phyloP scores from a whole-genome alignment of 1,139 yeast species.

The Nakaseomyces uthaithaninus region DNA sequence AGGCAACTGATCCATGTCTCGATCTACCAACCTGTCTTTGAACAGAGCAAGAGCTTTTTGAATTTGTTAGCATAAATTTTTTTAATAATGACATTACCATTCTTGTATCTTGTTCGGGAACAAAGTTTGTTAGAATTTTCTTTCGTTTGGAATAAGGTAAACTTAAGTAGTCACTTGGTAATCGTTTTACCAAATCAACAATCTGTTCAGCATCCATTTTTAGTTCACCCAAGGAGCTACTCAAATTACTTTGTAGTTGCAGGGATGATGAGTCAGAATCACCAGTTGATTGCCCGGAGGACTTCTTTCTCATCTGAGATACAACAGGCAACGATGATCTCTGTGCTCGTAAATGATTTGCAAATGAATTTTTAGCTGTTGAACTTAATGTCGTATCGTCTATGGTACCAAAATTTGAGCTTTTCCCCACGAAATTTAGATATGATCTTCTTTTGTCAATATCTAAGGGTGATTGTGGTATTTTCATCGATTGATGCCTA shows the following conservation, averaged over 20 bases:
- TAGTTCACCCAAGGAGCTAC: constrained; percentile 14
- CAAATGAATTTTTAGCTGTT: background rate
- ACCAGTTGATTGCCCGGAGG: constrained; percentile 14
- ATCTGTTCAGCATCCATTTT: constrained; percentile 23
- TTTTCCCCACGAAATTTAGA: constrained; percentile 4
- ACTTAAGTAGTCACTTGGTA: constrained; percentile 55
- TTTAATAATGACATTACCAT: constrained; percentile 30
- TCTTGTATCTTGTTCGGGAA: constrained; percentile 45
- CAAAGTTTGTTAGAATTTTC: constrained; percentile 45
- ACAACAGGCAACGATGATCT: constrained; percentile 7
- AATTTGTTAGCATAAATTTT: constrained; percentile 22
- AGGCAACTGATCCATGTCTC: constrained; percentile 36
- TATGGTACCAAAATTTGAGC: constrained; percentile 8
- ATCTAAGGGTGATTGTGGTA: constrained; percentile 17
- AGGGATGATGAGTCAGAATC: constrained; percentile 19
- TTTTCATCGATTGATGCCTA: constrained; percentile 12
- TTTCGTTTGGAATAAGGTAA: constrained; percentile 65
- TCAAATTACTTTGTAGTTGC: constrained; percentile 13
- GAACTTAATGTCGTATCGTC: constrained; percentile 6
- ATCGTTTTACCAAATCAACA: constrained; percentile 29
- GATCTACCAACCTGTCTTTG: constrained; percentile 14
- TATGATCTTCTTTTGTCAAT: constrained; percentile 15
- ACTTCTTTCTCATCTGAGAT: constrained; percentile 10
- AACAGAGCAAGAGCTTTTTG: constrained; percentile 23
- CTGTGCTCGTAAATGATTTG: constrained; percentile 6